phyloP scores from a whole-genome alignment of 1,139 yeast genomes.

The Yamadazyma spencermartinsiae region DNA sequence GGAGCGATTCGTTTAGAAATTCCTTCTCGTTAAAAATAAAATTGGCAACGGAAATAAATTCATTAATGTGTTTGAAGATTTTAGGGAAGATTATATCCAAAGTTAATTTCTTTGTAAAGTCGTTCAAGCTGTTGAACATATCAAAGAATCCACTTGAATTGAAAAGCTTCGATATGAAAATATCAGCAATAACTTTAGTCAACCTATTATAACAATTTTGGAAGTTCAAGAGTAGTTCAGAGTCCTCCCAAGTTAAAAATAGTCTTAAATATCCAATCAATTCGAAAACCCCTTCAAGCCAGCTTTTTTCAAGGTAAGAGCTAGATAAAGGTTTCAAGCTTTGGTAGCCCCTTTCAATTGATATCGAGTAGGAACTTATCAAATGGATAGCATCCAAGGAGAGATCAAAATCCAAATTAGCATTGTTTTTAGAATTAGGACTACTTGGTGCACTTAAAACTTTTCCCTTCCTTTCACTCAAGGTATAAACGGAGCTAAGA shows the following conservation, averaged over 20 bases:
- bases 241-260: slow-evolving; percentile 27
- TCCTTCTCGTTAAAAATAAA: slow-evolving; percentile 38
- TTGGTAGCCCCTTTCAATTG: slow-evolving; percentile 32
- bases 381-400: slow-evolving; percentile 37
- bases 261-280: slow-evolving; percentile 36
- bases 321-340: slow-evolving; percentile 20
- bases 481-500: slow-evolving; percentile 32
- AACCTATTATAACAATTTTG: slow-evolving; percentile 25
- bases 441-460: slow-evolving; percentile 40
- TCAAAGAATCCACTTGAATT: slow-evolving; percentile 23
- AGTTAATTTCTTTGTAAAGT: slow-evolving; percentile 29
- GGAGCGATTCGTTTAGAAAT: slow-evolving; percentile 29
- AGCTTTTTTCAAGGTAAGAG: slow-evolving; percentile 31
- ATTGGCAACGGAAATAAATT: slow-evolving; percentile 33
- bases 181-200: slow-evolving; percentile 25
- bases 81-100: slow-evolving; percentile 39
- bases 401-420: slow-evolving; percentile 22
- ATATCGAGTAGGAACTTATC: slow-evolving; percentile 33
- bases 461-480: slow-evolving; percentile 36
- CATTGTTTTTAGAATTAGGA: slow-evolving; percentile 18
- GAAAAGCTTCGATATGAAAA: slow-evolving; percentile 32
- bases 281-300: slow-evolving; percentile 44
- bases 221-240: slow-evolving; percentile 22
- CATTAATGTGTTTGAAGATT: slow-evolving; percentile 38
- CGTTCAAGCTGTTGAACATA: slow-evolving; percentile 22